Evolutionary conservation across 1,139 yeast species (phyloP).

Genomic region (Kurtzmaniella quercitrusa): DNA sequence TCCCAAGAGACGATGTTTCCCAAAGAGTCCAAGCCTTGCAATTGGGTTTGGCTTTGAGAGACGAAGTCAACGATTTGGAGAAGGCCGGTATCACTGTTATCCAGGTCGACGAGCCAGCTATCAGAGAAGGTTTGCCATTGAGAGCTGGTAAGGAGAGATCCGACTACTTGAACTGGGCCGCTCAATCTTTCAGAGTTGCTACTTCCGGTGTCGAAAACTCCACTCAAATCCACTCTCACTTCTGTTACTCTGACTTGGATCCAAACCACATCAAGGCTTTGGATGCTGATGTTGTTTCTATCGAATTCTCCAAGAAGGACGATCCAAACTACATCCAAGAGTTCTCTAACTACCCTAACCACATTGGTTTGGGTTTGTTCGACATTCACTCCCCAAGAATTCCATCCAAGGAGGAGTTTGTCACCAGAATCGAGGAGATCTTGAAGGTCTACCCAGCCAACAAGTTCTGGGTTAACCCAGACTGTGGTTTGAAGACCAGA

Average conservation of each 20-base stretch:
- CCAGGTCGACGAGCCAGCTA: slow-evolving; percentile 99
- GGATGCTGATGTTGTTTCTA: slow-evolving; percentile 98
- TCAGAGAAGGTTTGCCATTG: slow-evolving; percentile 99
- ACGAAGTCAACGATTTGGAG: slow-evolving; percentile 97
- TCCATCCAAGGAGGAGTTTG: slow-evolving; percentile 95
- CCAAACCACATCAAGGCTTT: slow-evolving; percentile 99
- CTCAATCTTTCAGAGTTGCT: slow-evolving; percentile 98
- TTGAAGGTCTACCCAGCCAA: slow-evolving; percentile 95
- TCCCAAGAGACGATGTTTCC: slow-evolving; percentile 98
- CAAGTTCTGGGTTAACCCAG: slow-evolving; percentile 99
- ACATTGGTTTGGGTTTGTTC: slow-evolving; percentile 97
- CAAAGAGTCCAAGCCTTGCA: slow-evolving; percentile 95
- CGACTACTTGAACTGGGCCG: slow-evolving; percentile 98
- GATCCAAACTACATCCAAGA: slow-evolving; percentile 97
- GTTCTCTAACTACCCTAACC: slow-evolving; percentile 98
- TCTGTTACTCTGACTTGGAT: slow-evolving; percentile 99
- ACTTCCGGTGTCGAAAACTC: slow-evolving; percentile 95
- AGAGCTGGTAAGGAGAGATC: slow-evolving; percentile 97
- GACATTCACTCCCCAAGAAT: slow-evolving; percentile 99
- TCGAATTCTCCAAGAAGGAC: slow-evolving; percentile 99
- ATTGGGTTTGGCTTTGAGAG: slow-evolving; percentile 96
- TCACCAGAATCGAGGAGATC: slow-evolving; percentile 89
- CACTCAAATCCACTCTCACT: slow-evolving; percentile 99
- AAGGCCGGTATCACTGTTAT: slow-evolving; percentile 96
- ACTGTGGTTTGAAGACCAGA: slow-evolving; percentile 99